phyloP scores from a whole-genome alignment of 2,329 filamentous ascomycete genomes.

The Aureobasidium subglaciale region DNA sequence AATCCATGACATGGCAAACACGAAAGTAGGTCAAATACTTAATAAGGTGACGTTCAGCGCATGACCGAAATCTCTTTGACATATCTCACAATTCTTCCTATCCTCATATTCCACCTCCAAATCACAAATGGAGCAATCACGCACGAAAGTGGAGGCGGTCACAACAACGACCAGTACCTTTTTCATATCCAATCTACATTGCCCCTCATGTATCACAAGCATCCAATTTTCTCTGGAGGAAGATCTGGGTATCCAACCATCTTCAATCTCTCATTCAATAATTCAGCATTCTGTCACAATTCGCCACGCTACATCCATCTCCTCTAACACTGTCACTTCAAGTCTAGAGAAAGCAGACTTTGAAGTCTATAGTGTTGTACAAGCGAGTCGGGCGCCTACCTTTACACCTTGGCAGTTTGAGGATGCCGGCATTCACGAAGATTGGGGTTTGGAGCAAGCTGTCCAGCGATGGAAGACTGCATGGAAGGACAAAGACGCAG shows the following conservation, averaged over 20 bases:
- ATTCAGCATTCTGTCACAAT: slow-evolving; percentile 63
- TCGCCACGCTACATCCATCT: slow-evolving; percentile 41
- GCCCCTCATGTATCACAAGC: slow-evolving; percentile 63
- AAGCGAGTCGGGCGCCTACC: slow-evolving; percentile 13
- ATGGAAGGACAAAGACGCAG: slow-evolving; percentile 4
- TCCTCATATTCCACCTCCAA: not conserved
- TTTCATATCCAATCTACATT: slow-evolving; percentile 69
- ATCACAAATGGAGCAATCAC: not conserved
- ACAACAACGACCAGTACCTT: slow-evolving; percentile 44
- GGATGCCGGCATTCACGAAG: not conserved
- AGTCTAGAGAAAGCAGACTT: slow-evolving; percentile 53
- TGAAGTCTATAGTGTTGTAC: slow-evolving; percentile 47
- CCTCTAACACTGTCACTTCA: slow-evolving; percentile 34
- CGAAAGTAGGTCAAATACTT: not conserved
- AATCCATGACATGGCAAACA: not conserved
- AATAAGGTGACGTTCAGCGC: not conserved
- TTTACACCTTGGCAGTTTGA: not conserved
- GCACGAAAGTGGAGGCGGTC: not conserved
- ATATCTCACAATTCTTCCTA: not conserved
- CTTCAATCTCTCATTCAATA: slow-evolving; percentile 61
- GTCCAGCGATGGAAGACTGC: slow-evolving; percentile 18
- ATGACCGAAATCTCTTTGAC: too few relatives aligned
- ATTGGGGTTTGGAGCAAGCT: slow-evolving; percentile 16
- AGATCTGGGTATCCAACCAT: slow-evolving; percentile 40
- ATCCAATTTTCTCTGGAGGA: slow-evolving; percentile 56